Base-by-base conservation (phyloP, 1,139 yeast genomes). In the Diutina mesorugosa region DNA sequence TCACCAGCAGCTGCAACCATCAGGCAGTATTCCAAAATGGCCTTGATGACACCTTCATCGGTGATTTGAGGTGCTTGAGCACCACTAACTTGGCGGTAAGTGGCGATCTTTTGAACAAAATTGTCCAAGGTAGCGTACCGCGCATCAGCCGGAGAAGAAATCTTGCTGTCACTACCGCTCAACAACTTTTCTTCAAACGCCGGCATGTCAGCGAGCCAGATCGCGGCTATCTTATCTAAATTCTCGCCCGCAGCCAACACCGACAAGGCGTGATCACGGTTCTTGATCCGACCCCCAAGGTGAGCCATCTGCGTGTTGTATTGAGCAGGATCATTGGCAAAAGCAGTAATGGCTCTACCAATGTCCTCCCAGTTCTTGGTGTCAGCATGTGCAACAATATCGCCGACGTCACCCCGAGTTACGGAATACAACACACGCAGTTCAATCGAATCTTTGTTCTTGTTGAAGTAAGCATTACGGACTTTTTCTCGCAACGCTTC, bases 211-310 rank as follows among this genome's bases (percentile, higher is more conserved):
- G 80, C 73, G 58, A 89, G 78, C 99, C 99, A 95, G 60, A 95
- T 80, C 21, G 76, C 70, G 2, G 96, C 83, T 56, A 89, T 84
- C 66, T 85, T 88, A 60, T 87, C 95, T 56, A 91, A 75, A 18
- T 93, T 84, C 55, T 84, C 80, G 47, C 97, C 97, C 14, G 91
- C 89, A 62, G 90, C 76, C 68, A 85, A 93, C 64, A 95, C 84
- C 47, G 82, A 68, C 57, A 91, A 74, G 1, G 99, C 97, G 66
- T 83, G 79, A 63, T 84, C 82, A 69, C 97, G 81, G 12, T 57
- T 50, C 8, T 65, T 63, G 47, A 76, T 65, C 56, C 79, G 81
- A 66, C 88, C 91, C 66, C 98, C 99, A 58, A 95, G 77, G 61
- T 76, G 78, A 50, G 83, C 72, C 63, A 88, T 79, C 60, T 85